Percentiles rank a stretch among this genome's conserved stretches.
Evolutionary conservation across 2,329 filamentous ascomycete genomes (phyloP).

Genomic region (Cyphellophora attinorum): DNA sequence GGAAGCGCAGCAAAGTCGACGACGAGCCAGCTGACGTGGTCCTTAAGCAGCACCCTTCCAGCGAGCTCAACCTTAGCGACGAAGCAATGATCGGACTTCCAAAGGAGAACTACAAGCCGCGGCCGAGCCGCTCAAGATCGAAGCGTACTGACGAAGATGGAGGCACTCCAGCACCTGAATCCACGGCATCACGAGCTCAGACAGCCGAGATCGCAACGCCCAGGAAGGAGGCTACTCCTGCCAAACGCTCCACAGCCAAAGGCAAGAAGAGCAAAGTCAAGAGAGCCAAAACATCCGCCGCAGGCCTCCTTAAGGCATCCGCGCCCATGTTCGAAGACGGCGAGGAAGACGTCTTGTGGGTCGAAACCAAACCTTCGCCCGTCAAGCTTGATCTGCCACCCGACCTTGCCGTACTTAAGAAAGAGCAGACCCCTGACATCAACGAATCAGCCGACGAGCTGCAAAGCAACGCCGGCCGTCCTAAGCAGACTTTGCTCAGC

Average conservation of each 20-base stretch:
- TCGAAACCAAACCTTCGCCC: constrained; percentile 15
- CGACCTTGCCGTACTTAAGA: constrained; percentile 14
- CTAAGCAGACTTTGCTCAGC: no score
- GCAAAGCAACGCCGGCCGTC: no score
- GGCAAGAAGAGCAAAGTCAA: constrained; percentile 16
- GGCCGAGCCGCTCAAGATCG: constrained; percentile 16
- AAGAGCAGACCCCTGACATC: constrained; percentile 5
- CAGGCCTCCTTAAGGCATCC: constrained; percentile 9
- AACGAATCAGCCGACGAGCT: neutral
- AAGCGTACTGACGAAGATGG: constrained; percentile 11
- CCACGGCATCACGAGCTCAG: neutral
- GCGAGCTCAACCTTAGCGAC: constrained; percentile 15
- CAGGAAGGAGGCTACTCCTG: constrained; percentile 3
- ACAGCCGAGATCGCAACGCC: constrained; percentile 1
- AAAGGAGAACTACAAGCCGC: constrained; percentile 18
- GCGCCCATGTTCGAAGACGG: constrained; percentile 17
- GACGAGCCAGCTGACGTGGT: constrained; percentile 3
- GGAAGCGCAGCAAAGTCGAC: constrained; percentile 5
- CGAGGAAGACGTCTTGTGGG: constrained; percentile 17
- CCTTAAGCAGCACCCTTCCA: constrained; percentile 10
- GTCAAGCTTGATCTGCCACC: constrained; percentile 17
- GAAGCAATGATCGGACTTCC: constrained; percentile 18
- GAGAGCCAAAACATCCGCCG: constrained; percentile 17
- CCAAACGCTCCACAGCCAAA: constrained; percentile 14
- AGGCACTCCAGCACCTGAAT: constrained; percentile 2